These are phyloP conservation scores for Colletotrichum acutatum DNA, from an alignment of 2,329 filamentous ascomycete species.

Conservation along the genomic window DNA sequence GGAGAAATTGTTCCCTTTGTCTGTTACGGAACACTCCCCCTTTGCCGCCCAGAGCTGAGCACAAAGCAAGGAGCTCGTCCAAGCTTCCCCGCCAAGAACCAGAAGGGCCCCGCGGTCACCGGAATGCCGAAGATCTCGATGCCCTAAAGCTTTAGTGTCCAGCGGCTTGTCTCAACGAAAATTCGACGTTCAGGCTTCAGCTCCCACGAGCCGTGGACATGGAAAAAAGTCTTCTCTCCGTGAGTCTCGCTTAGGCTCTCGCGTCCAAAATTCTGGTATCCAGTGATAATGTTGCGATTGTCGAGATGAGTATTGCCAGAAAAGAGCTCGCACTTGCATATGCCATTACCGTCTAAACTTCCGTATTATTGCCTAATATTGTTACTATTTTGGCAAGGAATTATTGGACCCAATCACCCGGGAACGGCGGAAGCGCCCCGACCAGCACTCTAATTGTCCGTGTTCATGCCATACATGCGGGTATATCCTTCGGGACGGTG, in stretches of 20 bases:
- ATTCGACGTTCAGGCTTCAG: not conserved
- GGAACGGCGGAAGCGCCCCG: slow-evolving; percentile 1
- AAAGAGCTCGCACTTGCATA: not conserved
- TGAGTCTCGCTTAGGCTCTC: not conserved
- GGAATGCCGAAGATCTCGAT: not conserved
- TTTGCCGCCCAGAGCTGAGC: not conserved
- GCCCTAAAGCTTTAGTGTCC: not conserved
- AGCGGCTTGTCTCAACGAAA: not conserved
- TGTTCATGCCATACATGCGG: not conserved
- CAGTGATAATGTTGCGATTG: not conserved
- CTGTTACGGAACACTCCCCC: not conserved
- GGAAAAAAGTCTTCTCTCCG: not conserved
- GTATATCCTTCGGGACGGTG: not conserved
- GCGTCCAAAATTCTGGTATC: not conserved
- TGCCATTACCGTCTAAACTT: not conserved
- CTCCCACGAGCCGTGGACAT: too few species aligned
- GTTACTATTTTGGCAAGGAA: not conserved
- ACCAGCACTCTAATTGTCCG: not conserved
- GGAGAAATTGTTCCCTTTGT: not conserved
- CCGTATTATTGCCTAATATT: not conserved
- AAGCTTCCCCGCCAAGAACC: not conserved
- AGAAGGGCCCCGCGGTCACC: not conserved
- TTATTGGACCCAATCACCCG: not conserved
- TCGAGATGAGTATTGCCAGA: not conserved
- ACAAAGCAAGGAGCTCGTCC: not conserved